Evolutionary conservation across 495 filamentous ascomycete genomes (phyloP).

Genomic region (Tuber brumale): DNA sequence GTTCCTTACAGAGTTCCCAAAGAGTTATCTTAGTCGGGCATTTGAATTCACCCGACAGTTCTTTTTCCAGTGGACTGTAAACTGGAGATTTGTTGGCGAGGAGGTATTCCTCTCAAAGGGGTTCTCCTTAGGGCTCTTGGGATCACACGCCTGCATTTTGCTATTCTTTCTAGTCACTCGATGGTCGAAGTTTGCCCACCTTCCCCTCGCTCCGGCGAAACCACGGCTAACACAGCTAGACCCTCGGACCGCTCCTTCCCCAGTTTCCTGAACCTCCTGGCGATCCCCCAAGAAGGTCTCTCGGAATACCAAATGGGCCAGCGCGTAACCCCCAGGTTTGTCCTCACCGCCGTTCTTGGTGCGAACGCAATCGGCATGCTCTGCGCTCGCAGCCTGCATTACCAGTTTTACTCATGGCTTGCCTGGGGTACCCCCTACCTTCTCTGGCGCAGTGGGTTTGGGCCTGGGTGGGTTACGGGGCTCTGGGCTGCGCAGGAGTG

Average conservation of each 20-base stretch:
- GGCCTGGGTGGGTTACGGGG: conserved; percentile 62
- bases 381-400: conserved; percentile 86
- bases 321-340: conserved; percentile 63
- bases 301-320: conserved; percentile 53
- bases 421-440: conserved; percentile 89
- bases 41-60: conserved; percentile 88
- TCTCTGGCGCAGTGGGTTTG: conserved; percentile 71
- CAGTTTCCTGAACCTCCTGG: conserved; percentile 34
- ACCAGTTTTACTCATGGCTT: conserved; percentile 93
- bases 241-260: conserved; percentile 46
- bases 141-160: conserved; percentile 61
- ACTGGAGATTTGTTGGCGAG: conserved; percentile 89
- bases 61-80: conserved; percentile 96
- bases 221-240: conserved; percentile 10
- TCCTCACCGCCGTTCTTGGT: conserved; percentile 70
- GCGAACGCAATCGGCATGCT: conserved; percentile 79
- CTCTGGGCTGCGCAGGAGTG: conserved; percentile 85
- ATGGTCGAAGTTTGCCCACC: conserved; percentile 46
- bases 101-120: conserved; percentile 67
- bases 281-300: conserved; percentile 44
- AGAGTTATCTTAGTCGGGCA: conserved; percentile 67
- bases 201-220: not conserved
- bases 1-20: conserved; percentile 62
- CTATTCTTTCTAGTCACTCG: conserved; percentile 52
- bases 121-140: conserved; percentile 64